These are phyloP conservation scores for Coccomyxa sp. DNA, from an alignment of 139 green algal genomes.

Conservation along the genomic window DNA sequence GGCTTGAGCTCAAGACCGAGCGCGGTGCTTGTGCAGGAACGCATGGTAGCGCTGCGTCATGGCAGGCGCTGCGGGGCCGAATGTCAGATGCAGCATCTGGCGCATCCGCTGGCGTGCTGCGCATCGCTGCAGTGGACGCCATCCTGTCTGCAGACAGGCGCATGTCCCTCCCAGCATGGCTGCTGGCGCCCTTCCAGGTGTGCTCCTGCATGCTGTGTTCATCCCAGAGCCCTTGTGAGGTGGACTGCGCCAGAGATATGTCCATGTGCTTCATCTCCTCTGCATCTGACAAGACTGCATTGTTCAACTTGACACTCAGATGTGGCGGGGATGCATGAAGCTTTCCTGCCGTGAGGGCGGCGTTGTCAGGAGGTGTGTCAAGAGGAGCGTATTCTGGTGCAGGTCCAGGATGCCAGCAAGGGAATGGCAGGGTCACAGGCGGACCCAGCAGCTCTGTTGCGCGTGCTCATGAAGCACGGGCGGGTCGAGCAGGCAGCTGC, in stretches of 20 bases:
- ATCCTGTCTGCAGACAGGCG: slow-evolving; percentile 14
- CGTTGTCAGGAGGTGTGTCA: background rate
- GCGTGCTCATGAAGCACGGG: slow-evolving; percentile 28
- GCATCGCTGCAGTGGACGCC: slow-evolving; percentile 22
- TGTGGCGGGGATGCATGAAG: background rate
- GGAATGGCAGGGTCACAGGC: slow-evolving; percentile 13
- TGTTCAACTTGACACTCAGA: background rate
- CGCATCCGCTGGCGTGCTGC: slow-evolving; percentile 10
- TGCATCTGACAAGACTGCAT: no score
- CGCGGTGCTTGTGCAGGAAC: background rate
- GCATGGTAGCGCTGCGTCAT: background rate
- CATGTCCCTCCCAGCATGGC: slow-evolving; percentile 25
- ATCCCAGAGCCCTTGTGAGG: background rate
- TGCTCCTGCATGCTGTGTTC: background rate
- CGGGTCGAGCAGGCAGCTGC: slow-evolving; percentile 28
- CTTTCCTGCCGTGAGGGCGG: background rate
- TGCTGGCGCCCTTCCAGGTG: slow-evolving; percentile 27
- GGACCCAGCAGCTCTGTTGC: slow-evolving; percentile 34
- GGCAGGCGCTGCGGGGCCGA: background rate
- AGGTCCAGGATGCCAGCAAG: background rate
- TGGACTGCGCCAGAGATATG: background rate
- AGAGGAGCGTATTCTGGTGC: background rate
- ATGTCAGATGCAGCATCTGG: background rate
- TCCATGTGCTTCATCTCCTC: background rate
- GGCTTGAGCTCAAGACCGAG: background rate